Conservation (phyloP, 1,139 yeast genomes). For the Kluyveromyces marxianus region DNA sequence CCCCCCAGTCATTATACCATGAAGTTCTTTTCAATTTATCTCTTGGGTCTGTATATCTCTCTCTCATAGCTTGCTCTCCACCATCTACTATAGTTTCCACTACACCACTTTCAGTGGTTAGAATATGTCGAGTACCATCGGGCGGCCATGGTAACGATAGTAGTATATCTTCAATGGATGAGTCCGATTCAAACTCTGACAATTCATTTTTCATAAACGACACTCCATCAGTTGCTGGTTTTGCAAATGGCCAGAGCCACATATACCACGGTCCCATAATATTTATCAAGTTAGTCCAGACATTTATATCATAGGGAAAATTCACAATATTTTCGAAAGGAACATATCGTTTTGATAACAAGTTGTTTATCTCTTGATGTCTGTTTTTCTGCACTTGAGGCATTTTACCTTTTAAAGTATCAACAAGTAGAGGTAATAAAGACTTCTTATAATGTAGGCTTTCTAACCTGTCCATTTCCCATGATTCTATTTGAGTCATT, state of each 20-base stretch:
- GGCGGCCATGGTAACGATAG: conserved; percentile 78
- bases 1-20: conserved; percentile 82
- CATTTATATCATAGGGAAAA: conserved; percentile 78
- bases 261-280: conserved; percentile 50
- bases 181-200: conserved; percentile 26
- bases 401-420: conserved; percentile 15
- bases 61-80: conserved; percentile 29
- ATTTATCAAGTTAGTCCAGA: conserved; percentile 43
- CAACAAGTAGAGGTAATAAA: conserved; percentile 21
- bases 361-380: conserved; percentile 11
- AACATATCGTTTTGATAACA: conserved; percentile 11
- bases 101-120: conserved; percentile 3
- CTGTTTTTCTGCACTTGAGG: conserved; percentile 13
- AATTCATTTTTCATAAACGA: conserved; percentile 47
- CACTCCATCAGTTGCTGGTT: conserved; percentile 48
- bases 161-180: conserved; percentile 50
- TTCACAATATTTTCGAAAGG: conserved; percentile 37
- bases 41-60: conserved; percentile 30
- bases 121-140: conserved; percentile 46
- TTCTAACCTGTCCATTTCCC: conserved; percentile 85
- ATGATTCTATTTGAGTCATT: conserved; percentile 84
- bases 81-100: conserved; percentile 17
- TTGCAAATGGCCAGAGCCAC: conserved; percentile 70
- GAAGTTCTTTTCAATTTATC: conserved; percentile 33
- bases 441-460: conserved; percentile 27